These are phyloP conservation scores for Vitis riparia DNA, from an alignment of 164 flowering plant genomes.

Conservation along the genomic window DNA sequence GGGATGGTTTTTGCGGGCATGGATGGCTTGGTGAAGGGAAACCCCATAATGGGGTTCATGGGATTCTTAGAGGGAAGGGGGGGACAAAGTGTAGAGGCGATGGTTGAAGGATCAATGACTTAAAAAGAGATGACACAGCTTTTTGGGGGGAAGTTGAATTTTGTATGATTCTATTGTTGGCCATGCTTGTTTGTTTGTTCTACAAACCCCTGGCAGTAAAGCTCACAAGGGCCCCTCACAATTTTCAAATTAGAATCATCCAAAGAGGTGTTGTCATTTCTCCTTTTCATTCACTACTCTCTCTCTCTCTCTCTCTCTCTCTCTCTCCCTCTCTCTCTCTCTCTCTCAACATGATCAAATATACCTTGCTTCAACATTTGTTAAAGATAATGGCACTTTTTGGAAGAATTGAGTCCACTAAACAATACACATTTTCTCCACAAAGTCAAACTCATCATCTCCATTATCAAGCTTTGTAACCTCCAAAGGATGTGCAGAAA, in stretches of 20 bases:
- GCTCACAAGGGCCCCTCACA: slow-evolving; percentile 8
- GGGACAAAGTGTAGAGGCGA: not conserved
- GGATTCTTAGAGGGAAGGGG: slow-evolving; percentile 6
- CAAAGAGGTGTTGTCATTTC: not conserved
- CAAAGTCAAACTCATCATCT: slow-evolving; percentile 19
- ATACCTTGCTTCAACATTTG: slow-evolving; percentile 19
- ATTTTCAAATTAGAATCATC: not conserved
- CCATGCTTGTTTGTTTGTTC: slow-evolving; percentile 19
- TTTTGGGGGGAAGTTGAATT: not conserved
- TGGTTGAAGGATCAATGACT: not conserved
- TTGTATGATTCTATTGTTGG: slow-evolving; percentile 8
- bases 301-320: too few relatives aligned
- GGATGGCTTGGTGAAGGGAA: not conserved
- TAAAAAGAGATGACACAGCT: not conserved
- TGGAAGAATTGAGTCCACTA: slow-evolving; percentile 1
- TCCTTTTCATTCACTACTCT: not conserved
- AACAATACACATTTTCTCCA: slow-evolving; percentile 1
- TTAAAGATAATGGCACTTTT: slow-evolving; percentile 2
- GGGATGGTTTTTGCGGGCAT: too few relatives aligned
- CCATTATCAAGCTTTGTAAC: slow-evolving; percentile 12
- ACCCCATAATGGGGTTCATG: slow-evolving; percentile 3
- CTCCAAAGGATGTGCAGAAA: slow-evolving; percentile 10
- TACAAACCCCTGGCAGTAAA: slow-evolving; percentile 10
- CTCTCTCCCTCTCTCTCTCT: too few relatives aligned
- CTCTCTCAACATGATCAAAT: not conserved